These are phyloP conservation scores for Aspergillus avenaceus DNA, from an alignment of 495 filamentous ascomycete genomes.

Conservation along the genomic window DNA sequence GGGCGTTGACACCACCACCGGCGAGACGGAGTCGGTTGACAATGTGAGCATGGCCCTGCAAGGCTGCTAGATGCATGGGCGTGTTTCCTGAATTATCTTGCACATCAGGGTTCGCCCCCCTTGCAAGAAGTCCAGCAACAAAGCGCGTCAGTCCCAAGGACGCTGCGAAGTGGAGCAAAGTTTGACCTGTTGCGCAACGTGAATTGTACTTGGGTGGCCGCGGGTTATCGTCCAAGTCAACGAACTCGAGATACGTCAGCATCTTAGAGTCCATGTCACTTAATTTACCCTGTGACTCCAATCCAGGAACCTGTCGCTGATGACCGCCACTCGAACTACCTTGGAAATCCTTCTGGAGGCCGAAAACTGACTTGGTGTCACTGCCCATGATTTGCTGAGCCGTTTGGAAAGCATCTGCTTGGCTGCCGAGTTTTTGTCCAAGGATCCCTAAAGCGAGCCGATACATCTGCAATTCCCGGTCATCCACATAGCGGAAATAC, in stretches of 20 bases:
- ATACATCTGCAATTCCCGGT: constrained; percentile 66
- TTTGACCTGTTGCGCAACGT: constrained; percentile 63
- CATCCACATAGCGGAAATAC: constrained; percentile 76
- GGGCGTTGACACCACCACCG: constrained; percentile 66
- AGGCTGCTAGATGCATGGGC: constrained; percentile 78
- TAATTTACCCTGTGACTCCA: constrained; percentile 37
- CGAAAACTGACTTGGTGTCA: constrained; percentile 40
- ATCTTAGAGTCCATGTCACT: constrained; percentile 66
- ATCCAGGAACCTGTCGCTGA: constrained; percentile 43
- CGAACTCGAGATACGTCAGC: constrained; percentile 68
- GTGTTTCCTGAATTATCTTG: constrained; percentile 80
- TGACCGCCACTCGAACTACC: constrained; percentile 34
- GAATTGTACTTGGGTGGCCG: constrained; percentile 62
- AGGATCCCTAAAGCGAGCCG: constrained; percentile 44
- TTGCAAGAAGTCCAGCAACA: constrained; percentile 73
- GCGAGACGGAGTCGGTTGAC: constrained; percentile 67
- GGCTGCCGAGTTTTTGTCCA: constrained; percentile 44
- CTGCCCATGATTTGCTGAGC: constrained; percentile 50
- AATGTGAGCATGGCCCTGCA: constrained; percentile 71
- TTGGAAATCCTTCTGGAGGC: constrained; percentile 44
- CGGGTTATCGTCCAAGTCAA: constrained; percentile 72
- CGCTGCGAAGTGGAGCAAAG: constrained; percentile 77
- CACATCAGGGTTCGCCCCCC: constrained; percentile 72
- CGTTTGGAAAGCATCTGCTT: constrained; percentile 47
- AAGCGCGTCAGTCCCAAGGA: constrained; percentile 72